Evolutionary conservation across 768 basidiomycete genomes (phyloP).

Genomic region (Lactarius akahatsu): DNA sequence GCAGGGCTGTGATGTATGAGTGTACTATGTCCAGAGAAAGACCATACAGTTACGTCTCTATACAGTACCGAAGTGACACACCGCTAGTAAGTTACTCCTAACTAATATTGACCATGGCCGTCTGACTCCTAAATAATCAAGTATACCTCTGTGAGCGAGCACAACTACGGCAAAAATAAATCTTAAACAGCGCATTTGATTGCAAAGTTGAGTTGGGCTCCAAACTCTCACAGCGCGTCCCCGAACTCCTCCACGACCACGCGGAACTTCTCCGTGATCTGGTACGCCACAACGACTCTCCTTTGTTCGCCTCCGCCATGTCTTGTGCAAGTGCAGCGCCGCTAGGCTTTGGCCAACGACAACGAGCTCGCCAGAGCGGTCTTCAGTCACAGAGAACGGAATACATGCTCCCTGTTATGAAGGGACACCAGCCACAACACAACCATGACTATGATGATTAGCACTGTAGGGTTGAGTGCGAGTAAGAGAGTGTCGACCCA

Average conservation of each 20-base stretch:
- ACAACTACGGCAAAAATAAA: too few relatives aligned
- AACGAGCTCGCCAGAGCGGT: constrained; percentile 70
- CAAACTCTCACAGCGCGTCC: constrained; percentile 54
- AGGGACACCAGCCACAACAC: constrained; percentile 11
- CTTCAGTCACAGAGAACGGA: constrained; percentile 71
- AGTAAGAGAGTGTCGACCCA: too few relatives aligned
- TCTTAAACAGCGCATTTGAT: too few relatives aligned
- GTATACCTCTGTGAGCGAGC: too few relatives aligned
- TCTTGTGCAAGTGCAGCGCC: constrained; percentile 50
- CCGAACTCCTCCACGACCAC: constrained; percentile 40
- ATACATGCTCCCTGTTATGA: constrained; percentile 55
- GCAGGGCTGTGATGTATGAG: constrained; percentile 52
- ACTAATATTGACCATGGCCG: too few relatives aligned
- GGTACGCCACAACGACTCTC: constrained; percentile 73
- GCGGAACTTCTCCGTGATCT: constrained; percentile 81
- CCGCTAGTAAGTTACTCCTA: too few relatives aligned
- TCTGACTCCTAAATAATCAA: too few relatives aligned
- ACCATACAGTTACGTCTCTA: too few relatives aligned
- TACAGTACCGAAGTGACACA: too few relatives aligned
- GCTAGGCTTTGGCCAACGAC: constrained; percentile 60
- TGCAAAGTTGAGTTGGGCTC: too few relatives aligned
- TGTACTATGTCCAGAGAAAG: too few relatives aligned
- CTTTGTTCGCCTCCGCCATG: constrained; percentile 71
- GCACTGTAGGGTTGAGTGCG: too few relatives aligned
- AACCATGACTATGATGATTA: neutral